These are phyloP conservation scores for Mimosa pudica DNA, from an alignment of 306 rosid genomes.

Conservation along the genomic window DNA sequence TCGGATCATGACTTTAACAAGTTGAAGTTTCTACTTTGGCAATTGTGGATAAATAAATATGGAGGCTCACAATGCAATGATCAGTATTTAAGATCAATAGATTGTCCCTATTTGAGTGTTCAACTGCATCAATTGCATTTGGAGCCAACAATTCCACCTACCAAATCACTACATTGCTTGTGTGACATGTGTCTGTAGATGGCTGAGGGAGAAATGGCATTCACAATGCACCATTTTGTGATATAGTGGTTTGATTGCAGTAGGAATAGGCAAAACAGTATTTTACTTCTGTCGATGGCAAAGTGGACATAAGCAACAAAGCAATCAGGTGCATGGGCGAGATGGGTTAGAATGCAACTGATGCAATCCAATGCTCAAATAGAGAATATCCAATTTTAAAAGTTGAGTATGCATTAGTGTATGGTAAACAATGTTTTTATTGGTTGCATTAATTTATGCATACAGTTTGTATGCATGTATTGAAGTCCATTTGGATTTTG, in stretches of 20 bases:
- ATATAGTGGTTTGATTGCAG: not conserved
- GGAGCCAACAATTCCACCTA: not conserved
- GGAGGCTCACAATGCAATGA: conserved; percentile 2
- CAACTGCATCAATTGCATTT: not conserved
- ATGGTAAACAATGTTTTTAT: not conserved
- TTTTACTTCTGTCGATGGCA: not conserved
- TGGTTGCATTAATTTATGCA: not conserved
- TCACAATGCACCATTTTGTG: not conserved
- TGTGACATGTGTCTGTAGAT: not conserved
- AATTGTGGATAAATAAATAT: conserved; percentile 14
- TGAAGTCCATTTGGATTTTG: not conserved
- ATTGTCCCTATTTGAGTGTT: not conserved
- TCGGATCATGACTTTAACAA: conserved; percentile 1
- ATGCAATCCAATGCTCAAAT: conserved; percentile 4
- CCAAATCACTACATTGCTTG: not conserved
- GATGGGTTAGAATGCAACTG: not conserved
- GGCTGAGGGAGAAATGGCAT: not conserved
- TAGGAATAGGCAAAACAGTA: not conserved
- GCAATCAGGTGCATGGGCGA: not conserved
- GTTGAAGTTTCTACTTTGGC: conserved; percentile 2
- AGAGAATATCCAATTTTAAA: not conserved
- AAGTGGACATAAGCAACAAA: not conserved
- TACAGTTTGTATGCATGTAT: not conserved
- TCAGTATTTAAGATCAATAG: not conserved
- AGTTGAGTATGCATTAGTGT: not conserved